Conservation (phyloP, 2,329 filamentous ascomycete species). For the Hirsutella minnesotensis region DNA sequence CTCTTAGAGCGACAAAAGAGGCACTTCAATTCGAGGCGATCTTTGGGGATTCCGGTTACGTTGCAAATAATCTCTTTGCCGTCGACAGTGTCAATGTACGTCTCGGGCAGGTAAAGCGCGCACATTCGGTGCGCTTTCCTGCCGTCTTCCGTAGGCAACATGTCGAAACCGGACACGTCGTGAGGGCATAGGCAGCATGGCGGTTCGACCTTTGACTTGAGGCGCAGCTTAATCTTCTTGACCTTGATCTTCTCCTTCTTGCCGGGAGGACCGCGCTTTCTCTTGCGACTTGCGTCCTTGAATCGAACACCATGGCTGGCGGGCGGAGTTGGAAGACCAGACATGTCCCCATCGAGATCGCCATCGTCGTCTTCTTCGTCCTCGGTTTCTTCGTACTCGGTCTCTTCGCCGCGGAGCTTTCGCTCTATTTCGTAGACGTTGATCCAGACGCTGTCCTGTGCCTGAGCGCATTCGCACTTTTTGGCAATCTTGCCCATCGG, state of each 20-base stretch:
- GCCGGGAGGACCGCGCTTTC: constrained; percentile 25
- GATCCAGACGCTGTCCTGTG: constrained; percentile 96
- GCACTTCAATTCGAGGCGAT: constrained; percentile 83
- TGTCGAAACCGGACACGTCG: constrained; percentile 65
- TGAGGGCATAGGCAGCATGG: constrained; percentile 91
- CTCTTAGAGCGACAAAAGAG: constrained; percentile 88
- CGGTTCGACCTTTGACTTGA: constrained; percentile 59
- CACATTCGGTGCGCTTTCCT: constrained; percentile 80
- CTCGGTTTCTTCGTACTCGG: constrained; percentile 64
- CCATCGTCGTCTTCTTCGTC: constrained; percentile 56
- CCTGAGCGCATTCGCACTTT: constrained; percentile 89
- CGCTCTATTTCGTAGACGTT: constrained; percentile 94
- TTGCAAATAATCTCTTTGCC: constrained; percentile 67
- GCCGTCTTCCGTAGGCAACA: constrained; percentile 82
- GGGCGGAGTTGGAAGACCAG: constrained; percentile 68
- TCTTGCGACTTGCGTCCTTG: constrained; percentile 51
- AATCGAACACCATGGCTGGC: constrained; percentile 59
- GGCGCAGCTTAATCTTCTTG: constrained; percentile 71
- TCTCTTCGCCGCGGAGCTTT: constrained; percentile 80
- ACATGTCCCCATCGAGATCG: constrained; percentile 37
- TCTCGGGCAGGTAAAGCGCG: constrained; percentile 85
- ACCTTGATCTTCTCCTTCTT: constrained; percentile 40
- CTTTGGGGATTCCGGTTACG: constrained; percentile 70
- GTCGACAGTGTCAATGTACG: constrained; percentile 64
- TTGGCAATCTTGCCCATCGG: constrained; percentile 92